Evolutionary conservation across 2,329 filamentous ascomycete genomes (phyloP), one percentile per base, ranked within the genome.

Genomic region (Helotiales sp.): DNA sequence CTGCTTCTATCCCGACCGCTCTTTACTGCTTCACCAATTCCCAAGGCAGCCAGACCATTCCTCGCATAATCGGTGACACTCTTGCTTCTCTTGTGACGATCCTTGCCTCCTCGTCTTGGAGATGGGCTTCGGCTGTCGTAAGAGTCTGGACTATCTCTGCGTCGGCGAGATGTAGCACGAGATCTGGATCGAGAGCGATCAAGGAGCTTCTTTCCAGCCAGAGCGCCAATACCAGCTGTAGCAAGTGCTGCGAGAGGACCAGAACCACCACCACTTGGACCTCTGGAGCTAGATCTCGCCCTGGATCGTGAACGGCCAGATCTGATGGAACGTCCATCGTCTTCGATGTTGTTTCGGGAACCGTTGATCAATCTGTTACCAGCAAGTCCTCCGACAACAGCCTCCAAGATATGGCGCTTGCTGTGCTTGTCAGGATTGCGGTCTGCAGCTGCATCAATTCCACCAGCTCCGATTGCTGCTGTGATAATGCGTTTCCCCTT

Each of bases 401-500:
- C 90, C 72, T 96, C 91, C 38, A 92, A 80, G 55, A 96, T 81
- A 67, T 95, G 89, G 48, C 91, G 85, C 75, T 92, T 96, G 76
- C 92, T 87, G 71, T 90, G 87, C 66, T 88, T 85, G 17, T 81
- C 79, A 5, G 86, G 81, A 67, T 92, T 82, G 52, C 78, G 78
- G 64, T 87, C 84, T 56, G 88, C 79, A 24, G 87, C 87, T 8
- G 87, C 86, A 72, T 97, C 91, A 60, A 96, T 89, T 57, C 91
- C 90, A 65, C 90, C 93, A 59, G 93, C 92, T 74, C 91, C 89
- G 25, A 84, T 82, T 25, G 93, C 93, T 48, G 92, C 93, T 22
- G 93, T 97, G 49, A 96, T 82, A 59, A 98, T 85, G 52, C 93
- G 91, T 78, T 92, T 95, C 64, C 92, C 91, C 76, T 97, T 97